Evolutionary conservation across 306 rosid genomes (phyloP), one percentile per base, ranked within the genome.

Genomic region (Ceratonia siliqua): DNA sequence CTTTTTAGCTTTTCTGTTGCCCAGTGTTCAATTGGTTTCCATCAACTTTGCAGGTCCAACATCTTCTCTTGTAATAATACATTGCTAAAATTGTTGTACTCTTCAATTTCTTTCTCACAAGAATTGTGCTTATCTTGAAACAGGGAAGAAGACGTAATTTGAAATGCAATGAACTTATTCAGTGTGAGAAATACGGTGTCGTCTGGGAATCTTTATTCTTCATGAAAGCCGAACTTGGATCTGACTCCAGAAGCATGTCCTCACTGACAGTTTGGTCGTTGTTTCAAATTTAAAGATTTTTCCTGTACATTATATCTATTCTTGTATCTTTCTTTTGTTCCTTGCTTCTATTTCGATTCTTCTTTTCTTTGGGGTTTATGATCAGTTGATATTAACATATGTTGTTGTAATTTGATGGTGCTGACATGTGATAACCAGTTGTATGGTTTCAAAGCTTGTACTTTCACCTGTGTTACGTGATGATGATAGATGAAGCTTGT

Each of bases 71-170:
- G 24, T 36, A 17, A 17, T 2, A 61, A n/a, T n/a, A n/a, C 25
- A 30, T n/a, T 15, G 15, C 1, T 2, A 45, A 45, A 6, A 67
- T 68, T 28, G 25, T 3, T 42, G 8, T 43, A 5, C 9, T 45
- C 17, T 11, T 27, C 15, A 8, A 32, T 49, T 50, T 42, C 17
- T 27, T 36, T 24, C 64, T 18, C 20, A 17, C 21, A 55, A 35
- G 36, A 61, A 17, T 70, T 30, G 72, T 70, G 71, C 62, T 4
- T 63, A 33, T 65, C 62, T 46, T 50, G 27, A 27, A 50, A 22
- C 87, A 76, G 83, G 85, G 64, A 77, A 77, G 73, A 79, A 79
- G 65, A n/a, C 57, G 57, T 61, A 42, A 70, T 75, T 39, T 64
- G 82, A 64, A 46, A 41, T 62, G 25, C 21, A 36, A 39, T 20